Evolutionary conservation across 2,329 filamentous ascomycete species (phyloP).

Genomic region (Penicillium sclerotigenum): DNA sequence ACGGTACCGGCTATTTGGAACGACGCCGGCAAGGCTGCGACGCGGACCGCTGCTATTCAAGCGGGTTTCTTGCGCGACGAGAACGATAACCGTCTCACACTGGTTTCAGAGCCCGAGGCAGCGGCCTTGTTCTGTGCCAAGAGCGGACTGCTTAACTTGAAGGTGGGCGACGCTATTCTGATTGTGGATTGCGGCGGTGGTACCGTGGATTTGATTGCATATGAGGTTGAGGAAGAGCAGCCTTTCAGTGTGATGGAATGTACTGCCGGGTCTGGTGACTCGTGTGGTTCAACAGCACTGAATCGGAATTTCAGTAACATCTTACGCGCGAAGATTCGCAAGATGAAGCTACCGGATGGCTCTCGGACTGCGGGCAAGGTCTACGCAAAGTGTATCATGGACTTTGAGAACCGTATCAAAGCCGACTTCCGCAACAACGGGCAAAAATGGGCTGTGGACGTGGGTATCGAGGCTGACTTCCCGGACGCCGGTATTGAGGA

Average conservation of each 20-base stretch:
- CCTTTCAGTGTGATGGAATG: constrained; percentile 97
- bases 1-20: constrained; percentile 99
- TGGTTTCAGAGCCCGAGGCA: constrained; percentile 95
- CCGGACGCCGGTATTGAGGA: constrained; percentile 97
- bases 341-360: constrained; percentile 97
- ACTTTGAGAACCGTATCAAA: constrained; percentile 99
- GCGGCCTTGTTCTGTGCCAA: constrained; percentile 97
- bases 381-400: constrained; percentile 99
- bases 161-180: constrained; percentile 96
- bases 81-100: constrained; percentile 91
- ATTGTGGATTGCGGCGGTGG: constrained; percentile 98
- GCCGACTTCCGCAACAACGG: constrained; percentile 99
- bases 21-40: constrained; percentile 95
- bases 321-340: constrained; percentile 91
- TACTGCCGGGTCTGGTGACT: constrained; percentile 94
- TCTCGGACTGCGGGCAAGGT: constrained; percentile 97
- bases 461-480: constrained; percentile 97
- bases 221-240: constrained; percentile 96
- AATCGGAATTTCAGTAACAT: constrained; percentile 99
- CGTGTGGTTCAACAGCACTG: constrained; percentile 94
- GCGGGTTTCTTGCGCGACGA: constrained; percentile 95
- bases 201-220: constrained; percentile 97
- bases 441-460: constrained; percentile 98
- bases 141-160: constrained; percentile 90
- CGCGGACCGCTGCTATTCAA: constrained; percentile 91